A percentile compares a stretch with the other conserved stretches of the same genome.
Conservation (phyloP, 2,329 filamentous ascomycete genomes). For the Claviceps pusilla region DNA sequence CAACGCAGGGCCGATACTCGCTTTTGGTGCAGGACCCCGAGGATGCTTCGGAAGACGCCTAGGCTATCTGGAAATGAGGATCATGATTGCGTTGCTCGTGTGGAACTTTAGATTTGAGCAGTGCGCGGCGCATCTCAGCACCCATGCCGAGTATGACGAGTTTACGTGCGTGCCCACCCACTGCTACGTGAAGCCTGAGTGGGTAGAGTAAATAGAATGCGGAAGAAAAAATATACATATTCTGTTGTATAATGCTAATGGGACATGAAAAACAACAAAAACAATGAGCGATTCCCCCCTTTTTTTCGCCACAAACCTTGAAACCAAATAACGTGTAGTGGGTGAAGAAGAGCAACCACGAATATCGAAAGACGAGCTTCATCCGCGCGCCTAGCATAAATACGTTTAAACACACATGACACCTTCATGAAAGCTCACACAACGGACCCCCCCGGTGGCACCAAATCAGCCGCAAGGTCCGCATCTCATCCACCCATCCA, state of each 20-base stretch:
- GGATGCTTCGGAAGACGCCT: constrained; percentile 15
- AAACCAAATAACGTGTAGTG: neutral
- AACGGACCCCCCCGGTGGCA: neutral
- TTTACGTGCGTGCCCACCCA: neutral
- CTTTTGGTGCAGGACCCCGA: constrained; percentile 12
- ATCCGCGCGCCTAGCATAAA: neutral
- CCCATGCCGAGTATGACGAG: neutral
- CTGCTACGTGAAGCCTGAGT: neutral
- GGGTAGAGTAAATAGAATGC: neutral
- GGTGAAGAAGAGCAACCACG: neutral
- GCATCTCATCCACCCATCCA: neutral
- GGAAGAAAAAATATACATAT: too few relatives aligned
- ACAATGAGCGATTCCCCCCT: too few relatives aligned
- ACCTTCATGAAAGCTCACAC: too few relatives aligned
- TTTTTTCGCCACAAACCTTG: too few relatives aligned
- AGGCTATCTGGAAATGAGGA: constrained; percentile 16
- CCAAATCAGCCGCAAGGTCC: neutral
- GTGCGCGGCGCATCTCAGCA: neutral
- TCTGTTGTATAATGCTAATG: too few relatives aligned
- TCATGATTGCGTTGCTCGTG: constrained; percentile 12
- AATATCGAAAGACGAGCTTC: neutral
- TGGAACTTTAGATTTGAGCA: constrained; percentile 12
- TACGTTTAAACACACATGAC: too few relatives aligned
- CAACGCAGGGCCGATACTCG: constrained; percentile 4
- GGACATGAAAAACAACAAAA: too few relatives aligned